phyloP scores from a whole-genome alignment of 345 rosid species.

The Bruguiera parviflora region DNA sequence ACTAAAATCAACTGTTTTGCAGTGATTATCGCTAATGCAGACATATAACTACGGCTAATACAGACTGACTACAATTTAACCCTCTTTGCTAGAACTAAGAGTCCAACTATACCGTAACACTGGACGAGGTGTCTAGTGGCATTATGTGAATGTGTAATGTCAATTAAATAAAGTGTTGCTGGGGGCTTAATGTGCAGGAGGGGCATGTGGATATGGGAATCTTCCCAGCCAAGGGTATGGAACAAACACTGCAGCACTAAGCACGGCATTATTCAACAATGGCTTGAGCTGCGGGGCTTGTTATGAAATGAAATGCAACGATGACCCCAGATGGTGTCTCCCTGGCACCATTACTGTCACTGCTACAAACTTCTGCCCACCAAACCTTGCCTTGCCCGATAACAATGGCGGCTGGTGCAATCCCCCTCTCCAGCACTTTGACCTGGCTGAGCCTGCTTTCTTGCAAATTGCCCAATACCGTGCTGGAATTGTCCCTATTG shows the following conservation, averaged over 20 bases:
- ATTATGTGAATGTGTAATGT: too few species aligned
- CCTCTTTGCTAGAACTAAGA: too few species aligned
- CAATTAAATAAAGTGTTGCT: background rate
- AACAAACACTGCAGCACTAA: conserved; percentile 26
- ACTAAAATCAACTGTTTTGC: too few species aligned
- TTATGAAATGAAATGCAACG: conserved; percentile 23
- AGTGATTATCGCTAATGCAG: too few species aligned
- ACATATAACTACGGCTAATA: too few species aligned
- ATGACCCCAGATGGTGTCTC: conserved; percentile 24
- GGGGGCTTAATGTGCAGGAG: conserved; percentile 9
- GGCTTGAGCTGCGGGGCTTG: conserved; percentile 26
- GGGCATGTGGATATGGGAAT: conserved; percentile 29
- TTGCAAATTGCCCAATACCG: conserved; percentile 51
- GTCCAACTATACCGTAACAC: too few species aligned
- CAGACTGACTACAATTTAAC: too few species aligned
- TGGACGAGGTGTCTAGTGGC: too few species aligned
- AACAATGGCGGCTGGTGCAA: conserved; percentile 68
- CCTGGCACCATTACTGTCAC: conserved; percentile 18
- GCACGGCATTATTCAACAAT: conserved; percentile 26
- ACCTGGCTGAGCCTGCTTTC: conserved; percentile 58
- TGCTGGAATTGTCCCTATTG: conserved; percentile 57
- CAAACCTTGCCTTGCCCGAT: conserved; percentile 45
- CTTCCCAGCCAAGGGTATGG: conserved; percentile 28
- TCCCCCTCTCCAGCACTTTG: conserved; percentile 61
- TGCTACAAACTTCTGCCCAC: conserved; percentile 47